Conservation (phyloP, 2,329 filamentous ascomycete genomes). For the Ophiostoma sp. region DNA sequence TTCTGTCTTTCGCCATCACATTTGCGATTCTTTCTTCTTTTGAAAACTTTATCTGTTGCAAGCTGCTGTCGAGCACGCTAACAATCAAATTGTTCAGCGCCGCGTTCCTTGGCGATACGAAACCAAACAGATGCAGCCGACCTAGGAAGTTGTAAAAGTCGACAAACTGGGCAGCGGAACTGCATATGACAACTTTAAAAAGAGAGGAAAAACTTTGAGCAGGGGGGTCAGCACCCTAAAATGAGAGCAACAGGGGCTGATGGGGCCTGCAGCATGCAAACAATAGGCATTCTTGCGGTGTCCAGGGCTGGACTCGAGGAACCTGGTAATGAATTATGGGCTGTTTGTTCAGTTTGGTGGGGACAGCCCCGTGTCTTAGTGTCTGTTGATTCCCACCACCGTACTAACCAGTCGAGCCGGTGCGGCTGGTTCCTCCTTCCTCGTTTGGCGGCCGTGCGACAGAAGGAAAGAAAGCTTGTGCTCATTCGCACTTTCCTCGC, state of each 20-base stretch:
- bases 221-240: background rate
- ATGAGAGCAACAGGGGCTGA: background rate
- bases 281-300: background rate
- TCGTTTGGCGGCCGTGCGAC: constrained; percentile 1
- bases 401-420: background rate
- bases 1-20: background rate
- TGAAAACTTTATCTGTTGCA: background rate
- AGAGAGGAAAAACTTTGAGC: background rate
- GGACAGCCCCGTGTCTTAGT: background rate
- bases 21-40: background rate
- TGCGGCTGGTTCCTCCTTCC: constrained; percentile 3
- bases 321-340: background rate
- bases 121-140: background rate
- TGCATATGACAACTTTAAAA: too few relatives aligned
- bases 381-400: background rate
- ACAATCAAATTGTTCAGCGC: constrained; percentile 5
- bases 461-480: background rate
- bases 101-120: constrained; percentile 1
- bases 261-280: background rate
- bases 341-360: background rate
- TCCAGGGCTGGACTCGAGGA: background rate
- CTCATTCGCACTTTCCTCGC: background rate
- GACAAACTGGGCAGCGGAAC: too few relatives aligned
- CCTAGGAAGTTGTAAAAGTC: too few relatives aligned
- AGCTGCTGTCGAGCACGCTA: background rate